Percentiles rank a stretch among this genome's conserved stretches.
These are phyloP conservation scores for Arthromyces matolae DNA, from an alignment of 768 basidiomycete genomes.

Conservation along the genomic window DNA sequence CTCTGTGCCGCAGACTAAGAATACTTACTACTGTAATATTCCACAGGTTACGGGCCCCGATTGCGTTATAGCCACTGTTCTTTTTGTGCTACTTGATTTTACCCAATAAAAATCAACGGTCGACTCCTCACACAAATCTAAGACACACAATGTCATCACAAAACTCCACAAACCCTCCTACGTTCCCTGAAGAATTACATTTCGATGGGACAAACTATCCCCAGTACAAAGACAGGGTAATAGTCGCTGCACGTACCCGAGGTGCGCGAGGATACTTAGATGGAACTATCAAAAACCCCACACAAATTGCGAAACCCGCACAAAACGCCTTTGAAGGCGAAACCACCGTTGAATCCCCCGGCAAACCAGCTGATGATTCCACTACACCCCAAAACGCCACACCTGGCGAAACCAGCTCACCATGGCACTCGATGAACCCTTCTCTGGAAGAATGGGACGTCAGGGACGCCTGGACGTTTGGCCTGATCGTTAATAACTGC, in stretches of 20 bases:
- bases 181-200: slow-evolving; percentile 17
- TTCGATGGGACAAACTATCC: slow-evolving; percentile 20
- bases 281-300: slow-evolving; percentile 12
- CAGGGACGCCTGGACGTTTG: slow-evolving; percentile 16
- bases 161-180: slow-evolving; percentile 9
- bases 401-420: too few relatives aligned
- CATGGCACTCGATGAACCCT: slow-evolving; percentile 12
- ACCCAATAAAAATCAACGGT: too few relatives aligned
- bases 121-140: too few relatives aligned
- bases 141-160: background rate
- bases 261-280: slow-evolving; percentile 20
- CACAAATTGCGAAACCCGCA: slow-evolving; percentile 1
- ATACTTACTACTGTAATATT: too few relatives aligned
- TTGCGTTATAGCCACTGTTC: too few relatives aligned
- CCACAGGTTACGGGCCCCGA: too few relatives aligned
- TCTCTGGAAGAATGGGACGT: slow-evolving; percentile 17
- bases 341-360: too few relatives aligned
- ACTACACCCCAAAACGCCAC: slow-evolving; percentile 7
- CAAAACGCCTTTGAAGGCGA: too few relatives aligned
- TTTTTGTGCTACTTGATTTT: too few relatives aligned
- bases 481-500: slow-evolving; percentile 18
- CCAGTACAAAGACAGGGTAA: slow-evolving; percentile 13
- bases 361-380: too few relatives aligned
- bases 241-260: slow-evolving; percentile 6
- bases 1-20: too few relatives aligned